These are phyloP conservation scores for Symmetrospora coprosmae DNA, from an alignment of 768 basidiomycete species.

Conservation along the genomic window DNA sequence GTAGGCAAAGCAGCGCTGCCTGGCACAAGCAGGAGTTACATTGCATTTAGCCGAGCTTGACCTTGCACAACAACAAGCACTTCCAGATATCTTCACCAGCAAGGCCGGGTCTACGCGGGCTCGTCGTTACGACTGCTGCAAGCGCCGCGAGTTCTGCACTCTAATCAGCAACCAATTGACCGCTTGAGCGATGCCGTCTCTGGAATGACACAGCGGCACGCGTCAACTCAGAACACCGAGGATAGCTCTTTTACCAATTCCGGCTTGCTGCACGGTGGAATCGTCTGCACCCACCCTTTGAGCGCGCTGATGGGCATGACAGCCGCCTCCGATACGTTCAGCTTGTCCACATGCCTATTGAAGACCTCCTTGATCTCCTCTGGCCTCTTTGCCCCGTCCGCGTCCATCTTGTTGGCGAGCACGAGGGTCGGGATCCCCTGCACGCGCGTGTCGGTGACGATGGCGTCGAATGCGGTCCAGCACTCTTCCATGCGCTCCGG, in stretches of 20 bases:
- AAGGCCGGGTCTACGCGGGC: too few species aligned
- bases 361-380: conserved; percentile 52
- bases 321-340: conserved; percentile 29
- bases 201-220: conserved; percentile 34
- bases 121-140: too few species aligned
- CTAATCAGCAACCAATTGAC: conserved; percentile 90
- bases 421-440: conserved; percentile 78
- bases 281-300: conserved; percentile 54
- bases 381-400: conserved; percentile 60
- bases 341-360: conserved; percentile 35
- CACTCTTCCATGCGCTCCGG: conserved; percentile 75
- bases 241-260: neutral
- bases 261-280: neutral
- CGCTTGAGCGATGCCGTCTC: conserved; percentile 74
- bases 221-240: too few species aligned
- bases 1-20: too few species aligned
- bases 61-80: too few species aligned
- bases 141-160: conserved; percentile 53
- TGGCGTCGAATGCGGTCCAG: conserved; percentile 97
- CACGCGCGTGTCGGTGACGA: conserved; percentile 75
- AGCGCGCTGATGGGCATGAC: conserved; percentile 79
- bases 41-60: too few species aligned
- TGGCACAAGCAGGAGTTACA: too few species aligned
- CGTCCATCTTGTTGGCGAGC: conserved; percentile 92
- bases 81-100: too few species aligned